Evolutionary conservation across 2,329 filamentous ascomycete species (phyloP).

Genomic region (Verticillium zaregamsianum): DNA sequence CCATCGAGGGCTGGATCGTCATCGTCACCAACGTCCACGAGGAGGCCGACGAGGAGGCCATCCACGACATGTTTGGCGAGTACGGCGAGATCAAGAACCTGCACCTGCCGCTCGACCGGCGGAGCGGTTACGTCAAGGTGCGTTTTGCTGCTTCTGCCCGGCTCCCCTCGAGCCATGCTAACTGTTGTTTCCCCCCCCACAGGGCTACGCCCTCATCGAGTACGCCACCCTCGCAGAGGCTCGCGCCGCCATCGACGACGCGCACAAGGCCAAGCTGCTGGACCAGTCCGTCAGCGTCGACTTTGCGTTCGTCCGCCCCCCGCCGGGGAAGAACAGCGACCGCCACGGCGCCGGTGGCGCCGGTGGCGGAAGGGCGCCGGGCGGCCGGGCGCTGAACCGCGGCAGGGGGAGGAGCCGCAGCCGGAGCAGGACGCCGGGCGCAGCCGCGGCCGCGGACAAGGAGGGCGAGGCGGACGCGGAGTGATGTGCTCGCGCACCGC

Average conservation of each 20-base stretch:
- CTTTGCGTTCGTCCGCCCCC: conserved; percentile 80
- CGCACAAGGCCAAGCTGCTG: conserved; percentile 71
- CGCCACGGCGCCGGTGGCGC: conserved; percentile 15
- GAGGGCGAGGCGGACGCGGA: conserved; percentile 6
- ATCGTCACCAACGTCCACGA: conserved; percentile 85
- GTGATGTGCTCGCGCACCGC: not conserved
- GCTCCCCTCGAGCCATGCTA: not conserved
- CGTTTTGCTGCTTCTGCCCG: not conserved
- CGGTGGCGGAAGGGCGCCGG: conserved; percentile 30
- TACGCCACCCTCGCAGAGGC: conserved; percentile 77
- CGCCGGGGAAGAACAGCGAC: conserved; percentile 48
- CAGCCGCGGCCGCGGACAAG: not conserved
- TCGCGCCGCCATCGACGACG: conserved; percentile 74
- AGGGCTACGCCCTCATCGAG: conserved; percentile 85
- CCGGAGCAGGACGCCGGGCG: conserved; percentile 37
- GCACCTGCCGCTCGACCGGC: conserved; percentile 75
- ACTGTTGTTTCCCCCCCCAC: not conserved
- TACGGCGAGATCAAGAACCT: conserved; percentile 85
- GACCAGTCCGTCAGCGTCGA: conserved; percentile 79
- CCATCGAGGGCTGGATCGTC: conserved; percentile 86
- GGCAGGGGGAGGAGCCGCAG: conserved; percentile 28
- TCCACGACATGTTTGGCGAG: conserved; percentile 78
- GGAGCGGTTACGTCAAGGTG: conserved; percentile 85
- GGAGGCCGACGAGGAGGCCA: conserved; percentile 77
- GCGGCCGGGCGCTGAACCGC: conserved; percentile 32